Percentiles rank a stretch among this genome's conserved stretches.
phyloP scores from a whole-genome alignment of 768 basidiomycete genomes.

The Suillus discolor region DNA sequence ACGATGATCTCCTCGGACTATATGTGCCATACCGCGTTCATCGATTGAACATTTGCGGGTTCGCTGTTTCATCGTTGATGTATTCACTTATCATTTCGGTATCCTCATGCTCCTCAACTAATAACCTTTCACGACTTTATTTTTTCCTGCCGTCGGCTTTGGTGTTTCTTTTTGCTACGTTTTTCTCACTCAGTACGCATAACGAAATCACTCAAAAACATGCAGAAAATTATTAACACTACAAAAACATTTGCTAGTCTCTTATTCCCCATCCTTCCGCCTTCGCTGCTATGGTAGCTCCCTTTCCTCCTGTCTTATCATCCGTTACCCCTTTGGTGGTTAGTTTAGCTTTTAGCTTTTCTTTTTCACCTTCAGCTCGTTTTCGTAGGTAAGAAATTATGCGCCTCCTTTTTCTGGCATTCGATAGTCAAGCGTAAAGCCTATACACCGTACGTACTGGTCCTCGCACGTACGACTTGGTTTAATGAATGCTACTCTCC shows the following conservation, averaged over 20 bases:
- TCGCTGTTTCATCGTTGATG: slow-evolving; percentile 31
- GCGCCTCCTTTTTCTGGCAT: slow-evolving; percentile 18
- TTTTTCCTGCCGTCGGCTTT: slow-evolving; percentile 30
- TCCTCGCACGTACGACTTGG: background rate
- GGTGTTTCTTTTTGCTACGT: slow-evolving; percentile 40
- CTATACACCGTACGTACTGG: background rate
- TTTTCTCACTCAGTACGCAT: slow-evolving; percentile 33
- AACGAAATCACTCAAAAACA: slow-evolving; percentile 40
- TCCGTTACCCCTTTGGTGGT: slow-evolving; percentile 24
- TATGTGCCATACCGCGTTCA: slow-evolving; percentile 35
- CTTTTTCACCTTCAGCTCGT: slow-evolving; percentile 25
- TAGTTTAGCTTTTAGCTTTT: slow-evolving; percentile 22
- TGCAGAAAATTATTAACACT: slow-evolving; percentile 36
- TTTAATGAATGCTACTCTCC: slow-evolving; percentile 1
- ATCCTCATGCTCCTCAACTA: slow-evolving; percentile 37
- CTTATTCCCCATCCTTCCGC: slow-evolving; percentile 18
- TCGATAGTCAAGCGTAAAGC: slow-evolving; percentile 13
- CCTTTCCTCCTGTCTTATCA: background rate
- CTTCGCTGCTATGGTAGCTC: slow-evolving; percentile 6
- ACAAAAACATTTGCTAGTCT: slow-evolving; percentile 50
- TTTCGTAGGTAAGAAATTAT: slow-evolving; percentile 51
- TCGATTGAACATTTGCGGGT: slow-evolving; percentile 38
- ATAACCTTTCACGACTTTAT: slow-evolving; percentile 41
- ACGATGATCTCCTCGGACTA: slow-evolving; percentile 35
- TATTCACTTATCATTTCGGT: slow-evolving; percentile 33